A percentile compares a stretch with the other conserved stretches of the same genome.
phyloP scores from a whole-genome alignment of 108 stramenopile species.

The Nannochloropsis salina region DNA sequence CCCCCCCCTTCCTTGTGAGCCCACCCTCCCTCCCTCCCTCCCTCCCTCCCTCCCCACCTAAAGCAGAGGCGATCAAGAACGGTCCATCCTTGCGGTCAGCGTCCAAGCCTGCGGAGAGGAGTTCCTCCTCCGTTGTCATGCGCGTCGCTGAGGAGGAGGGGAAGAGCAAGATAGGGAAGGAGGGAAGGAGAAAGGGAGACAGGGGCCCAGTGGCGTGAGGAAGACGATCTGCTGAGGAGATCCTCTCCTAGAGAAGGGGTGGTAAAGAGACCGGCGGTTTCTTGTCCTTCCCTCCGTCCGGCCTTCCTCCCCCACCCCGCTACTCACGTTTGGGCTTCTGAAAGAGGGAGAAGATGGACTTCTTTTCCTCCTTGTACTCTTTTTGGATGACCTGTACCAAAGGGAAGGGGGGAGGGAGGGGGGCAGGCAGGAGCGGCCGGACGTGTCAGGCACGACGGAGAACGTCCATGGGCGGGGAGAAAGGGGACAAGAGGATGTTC shows the following conservation, averaged over 20 bases:
- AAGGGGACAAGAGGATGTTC: too few species aligned
- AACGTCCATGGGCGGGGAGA: too few species aligned
- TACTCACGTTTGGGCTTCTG: background rate
- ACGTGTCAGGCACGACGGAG: background rate
- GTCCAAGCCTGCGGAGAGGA: background rate
- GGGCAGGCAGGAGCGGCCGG: background rate
- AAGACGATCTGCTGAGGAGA: too few species aligned
- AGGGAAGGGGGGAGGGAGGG: background rate
- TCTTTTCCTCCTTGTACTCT: background rate
- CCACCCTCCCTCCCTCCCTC: constrained; percentile 1
- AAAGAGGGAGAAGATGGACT: background rate
- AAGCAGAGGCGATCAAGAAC: background rate
- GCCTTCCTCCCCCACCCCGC: background rate
- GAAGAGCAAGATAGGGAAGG: background rate
- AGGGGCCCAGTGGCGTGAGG: background rate
- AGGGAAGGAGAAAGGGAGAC: background rate
- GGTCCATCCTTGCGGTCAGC: background rate
- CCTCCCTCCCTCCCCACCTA: background rate
- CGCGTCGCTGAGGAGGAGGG: background rate
- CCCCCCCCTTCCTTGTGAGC: too few species aligned
- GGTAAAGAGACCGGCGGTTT: background rate
- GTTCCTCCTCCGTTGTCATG: background rate
- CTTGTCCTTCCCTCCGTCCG: background rate
- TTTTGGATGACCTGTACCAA: background rate
- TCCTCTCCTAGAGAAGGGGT: background rate